Conservation (phyloP, 2,329 filamentous ascomycete genomes). For the Paecilomyces variotii region DNA sequence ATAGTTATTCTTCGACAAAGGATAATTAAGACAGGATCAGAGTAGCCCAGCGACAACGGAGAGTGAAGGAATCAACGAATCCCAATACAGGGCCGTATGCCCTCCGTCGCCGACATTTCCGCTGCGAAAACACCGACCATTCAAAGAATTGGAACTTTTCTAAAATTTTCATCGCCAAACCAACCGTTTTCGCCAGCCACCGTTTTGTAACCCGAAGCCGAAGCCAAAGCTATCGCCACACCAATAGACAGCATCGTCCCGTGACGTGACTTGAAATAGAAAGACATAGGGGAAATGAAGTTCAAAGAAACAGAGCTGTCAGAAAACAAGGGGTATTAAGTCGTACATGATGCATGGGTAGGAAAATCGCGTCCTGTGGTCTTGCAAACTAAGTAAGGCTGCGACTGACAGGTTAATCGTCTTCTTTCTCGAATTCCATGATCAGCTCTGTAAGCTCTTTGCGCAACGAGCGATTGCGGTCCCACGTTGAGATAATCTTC, state of each 20-base stretch:
- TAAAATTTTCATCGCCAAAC: neutral
- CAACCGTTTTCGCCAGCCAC: neutral
- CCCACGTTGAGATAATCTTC: conserved; percentile 31
- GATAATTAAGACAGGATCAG: neutral
- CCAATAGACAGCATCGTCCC: neutral
- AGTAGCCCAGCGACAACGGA: neutral
- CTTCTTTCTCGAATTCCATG: conserved; percentile 31
- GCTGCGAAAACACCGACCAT: neutral
- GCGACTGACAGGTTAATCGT: neutral
- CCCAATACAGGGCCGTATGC: neutral
- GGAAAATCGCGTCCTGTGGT: neutral
- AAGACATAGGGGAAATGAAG: neutral
- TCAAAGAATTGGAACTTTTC: neutral
- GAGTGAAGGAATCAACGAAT: too few species aligned
- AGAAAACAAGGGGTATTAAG: neutral
- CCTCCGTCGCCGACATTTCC: neutral
- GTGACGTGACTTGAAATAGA: neutral
- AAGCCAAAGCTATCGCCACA: neutral
- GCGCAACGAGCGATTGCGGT: conserved; percentile 34
- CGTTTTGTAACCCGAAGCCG: neutral
- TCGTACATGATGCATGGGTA: neutral
- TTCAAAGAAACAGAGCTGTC: neutral
- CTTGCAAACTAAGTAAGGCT: conserved; percentile 2
- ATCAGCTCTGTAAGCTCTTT: conserved; percentile 36
- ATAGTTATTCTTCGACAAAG: neutral